Base-by-base conservation (phyloP, 805 yeast genomes). In the Torulaspora indica region DNA sequence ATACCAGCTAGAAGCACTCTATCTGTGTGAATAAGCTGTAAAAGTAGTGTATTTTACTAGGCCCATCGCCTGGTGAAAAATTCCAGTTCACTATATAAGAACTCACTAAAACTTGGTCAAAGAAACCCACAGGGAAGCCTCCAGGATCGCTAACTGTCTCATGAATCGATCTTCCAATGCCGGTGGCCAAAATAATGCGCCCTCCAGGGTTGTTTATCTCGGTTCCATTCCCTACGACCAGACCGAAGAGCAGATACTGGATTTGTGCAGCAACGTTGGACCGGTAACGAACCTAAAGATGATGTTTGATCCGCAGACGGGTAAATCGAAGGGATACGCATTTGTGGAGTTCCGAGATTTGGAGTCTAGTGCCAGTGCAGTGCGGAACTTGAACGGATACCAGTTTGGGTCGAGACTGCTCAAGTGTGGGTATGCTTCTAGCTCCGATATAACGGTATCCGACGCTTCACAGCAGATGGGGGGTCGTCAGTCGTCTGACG, bases 161-260 rank as follows among this genome's bases (percentile, higher is more conserved):
- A 50, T 44, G 50, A 53, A 38, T 42, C 49, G 55, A 42, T 47
- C 51, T 30, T 27, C 38, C 17, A 46, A 47, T 31, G 39, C 34
- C 8, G 41, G 45, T 32, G 20, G 38, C 3, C 58, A 56, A 37
- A 57, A 54, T 38, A 57, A 63, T 34, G 53, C 56, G n/a, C 66
- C 65, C 14, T 56, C 65, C 4, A 49, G 66, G 46, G 77, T 76
- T 27, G 83, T 88, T 2, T 85, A 85, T 56, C 77, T 90, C 33
- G 95, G 96, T 3, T 82, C 87, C 12, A 85, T 91, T 30, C 98
- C 98, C 1, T 88, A 81, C 60, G 97, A 91, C 57, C 88, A 85
- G 58, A 85, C 96, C 0, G 98, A 91, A 61, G 95, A 88, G 55
- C 97, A 90, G 63, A 82, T 91, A n/a, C 66, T 78, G 53, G 95